Evolutionary conservation across 2,329 filamentous ascomycete genomes (phyloP), one percentile per base, ranked within the genome.

Genomic region (Colletotrichum sp.): DNA sequence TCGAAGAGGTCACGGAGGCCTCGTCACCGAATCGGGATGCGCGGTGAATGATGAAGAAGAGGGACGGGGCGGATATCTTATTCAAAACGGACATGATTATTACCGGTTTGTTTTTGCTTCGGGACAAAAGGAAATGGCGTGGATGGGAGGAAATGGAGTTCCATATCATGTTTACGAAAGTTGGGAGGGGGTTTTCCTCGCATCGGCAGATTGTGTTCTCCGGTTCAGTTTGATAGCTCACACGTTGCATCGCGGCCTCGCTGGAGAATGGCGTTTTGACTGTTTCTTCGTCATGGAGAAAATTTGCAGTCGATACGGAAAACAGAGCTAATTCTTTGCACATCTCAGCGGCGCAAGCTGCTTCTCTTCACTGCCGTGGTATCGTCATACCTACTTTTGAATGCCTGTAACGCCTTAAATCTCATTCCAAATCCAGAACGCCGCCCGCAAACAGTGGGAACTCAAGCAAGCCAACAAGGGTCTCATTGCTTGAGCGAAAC

Each of bases 1-100:
- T 91, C 82, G 93, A 94, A 85, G 91, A 92, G 78, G 88, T 92
- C 65, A 88, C 88, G 26, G 88, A 90, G 82, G 88, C 87, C 76
- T 90, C 88, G 74, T 92, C 90, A 24, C 90, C 90, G 2, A 68
- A 68, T 16, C 83, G 84, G 48, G 86, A 87, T 78, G 90, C 87
- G 57, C 86, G 90, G 73, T 92, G 66, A 60, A 72, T 92, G 66
- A 57, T 34, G 36, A 24, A 34, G 67, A 28, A 21, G 3, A 48
- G n/a, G 10, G 21, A 18, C 13, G 21, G 30, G 10, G 43, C 43
- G 43, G n/a, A 21, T 52, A 21, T 52, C 43, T 10, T 28, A 21
- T 34, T 32, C 15, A 18, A 9, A 32, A 30, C 24, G 63, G 18
- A 18, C n/a, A 52, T 58, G 63, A 67, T 69, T 52, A 52, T 52